Percentiles rank a stretch among this genome's conserved stretches.
Conservation (phyloP, 176 grass and related monocot species). For the Bromus sterilis region DNA sequence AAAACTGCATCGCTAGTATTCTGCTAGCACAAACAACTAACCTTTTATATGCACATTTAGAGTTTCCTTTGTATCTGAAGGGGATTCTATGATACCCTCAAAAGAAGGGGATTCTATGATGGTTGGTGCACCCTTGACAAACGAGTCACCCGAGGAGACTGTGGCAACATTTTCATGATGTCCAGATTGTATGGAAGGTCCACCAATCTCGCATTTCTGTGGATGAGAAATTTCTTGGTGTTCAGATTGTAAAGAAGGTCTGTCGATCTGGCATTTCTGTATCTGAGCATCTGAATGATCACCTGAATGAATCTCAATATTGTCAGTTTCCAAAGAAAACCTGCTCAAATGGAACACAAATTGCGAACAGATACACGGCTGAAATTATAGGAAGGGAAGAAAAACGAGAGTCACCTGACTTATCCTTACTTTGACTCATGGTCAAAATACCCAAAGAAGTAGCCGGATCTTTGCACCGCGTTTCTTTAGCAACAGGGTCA, state of each 20-base stretch:
- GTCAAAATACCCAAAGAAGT: conserved; percentile 23
- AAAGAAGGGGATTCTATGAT: background rate
- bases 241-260: conserved; percentile 1
- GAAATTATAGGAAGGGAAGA: background rate
- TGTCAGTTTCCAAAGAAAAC: conserved; percentile 13
- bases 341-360: background rate
- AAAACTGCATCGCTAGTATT: background rate
- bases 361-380: background rate
- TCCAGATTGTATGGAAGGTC: conserved; percentile 11
- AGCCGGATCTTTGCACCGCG: conserved; percentile 10
- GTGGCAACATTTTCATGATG: conserved; percentile 10
- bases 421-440: conserved; percentile 31
- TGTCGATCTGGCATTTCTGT: conserved; percentile 1
- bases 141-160: background rate
- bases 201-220: conserved; percentile 10
- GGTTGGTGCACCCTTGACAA: background rate
- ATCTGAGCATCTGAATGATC: conserved; percentile 14
- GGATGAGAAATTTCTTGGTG: conserved; percentile 11
- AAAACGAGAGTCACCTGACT: conserved; percentile 43
- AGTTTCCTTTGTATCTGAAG: conserved; percentile 1
- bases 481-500: conserved; percentile 27
- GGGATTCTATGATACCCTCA: background rate
- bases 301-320: background rate
- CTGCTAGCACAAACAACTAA: conserved; percentile 25
- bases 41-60: conserved; percentile 29